Evolutionary conservation across 2,329 filamentous ascomycete species (phyloP).

Genomic region (Penicillium vulpinum): DNA sequence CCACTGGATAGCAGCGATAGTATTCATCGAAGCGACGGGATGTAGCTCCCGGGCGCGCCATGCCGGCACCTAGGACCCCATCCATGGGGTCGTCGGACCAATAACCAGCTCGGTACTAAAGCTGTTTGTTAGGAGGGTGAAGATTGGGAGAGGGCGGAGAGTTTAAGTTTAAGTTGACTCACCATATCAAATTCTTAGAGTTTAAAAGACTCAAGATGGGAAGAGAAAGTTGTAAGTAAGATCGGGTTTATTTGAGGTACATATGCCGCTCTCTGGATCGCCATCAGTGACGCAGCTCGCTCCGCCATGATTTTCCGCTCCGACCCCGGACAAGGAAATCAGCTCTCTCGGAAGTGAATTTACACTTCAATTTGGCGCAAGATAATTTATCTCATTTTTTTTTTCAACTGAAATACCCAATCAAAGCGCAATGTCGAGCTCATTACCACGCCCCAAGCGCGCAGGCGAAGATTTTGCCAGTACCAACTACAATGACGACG

Average conservation of each 20-base stretch:
- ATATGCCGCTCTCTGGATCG: slow-evolving; percentile 19
- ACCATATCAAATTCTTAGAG: slow-evolving; percentile 25
- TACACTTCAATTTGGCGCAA: slow-evolving; percentile 10
- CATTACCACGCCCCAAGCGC: slow-evolving; percentile 76
- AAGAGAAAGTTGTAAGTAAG: neutral
- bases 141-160: neutral
- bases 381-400: neutral
- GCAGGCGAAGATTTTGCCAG: slow-evolving; percentile 78
- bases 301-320: slow-evolving; percentile 43
- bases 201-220: neutral
- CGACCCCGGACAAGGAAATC: slow-evolving; percentile 33
- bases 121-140: slow-evolving; percentile 17
- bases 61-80: slow-evolving; percentile 55
- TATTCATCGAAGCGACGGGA: slow-evolving; percentile 93
- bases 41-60: slow-evolving; percentile 52
- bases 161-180: slow-evolving; percentile 5
- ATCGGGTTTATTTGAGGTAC: slow-evolving; percentile 3
- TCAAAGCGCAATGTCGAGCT: slow-evolving; percentile 53
- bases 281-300: slow-evolving; percentile 39
- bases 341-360: neutral
- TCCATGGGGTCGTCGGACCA: slow-evolving; percentile 56
- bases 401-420: neutral
- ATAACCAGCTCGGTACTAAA: slow-evolving; percentile 49
- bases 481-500: slow-evolving; percentile 62
- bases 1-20: slow-evolving; percentile 93